Evolutionary conservation across 306 rosid species (phyloP), one percentile per base, ranked within the genome.

Genomic region (Prunus armeniaca): DNA sequence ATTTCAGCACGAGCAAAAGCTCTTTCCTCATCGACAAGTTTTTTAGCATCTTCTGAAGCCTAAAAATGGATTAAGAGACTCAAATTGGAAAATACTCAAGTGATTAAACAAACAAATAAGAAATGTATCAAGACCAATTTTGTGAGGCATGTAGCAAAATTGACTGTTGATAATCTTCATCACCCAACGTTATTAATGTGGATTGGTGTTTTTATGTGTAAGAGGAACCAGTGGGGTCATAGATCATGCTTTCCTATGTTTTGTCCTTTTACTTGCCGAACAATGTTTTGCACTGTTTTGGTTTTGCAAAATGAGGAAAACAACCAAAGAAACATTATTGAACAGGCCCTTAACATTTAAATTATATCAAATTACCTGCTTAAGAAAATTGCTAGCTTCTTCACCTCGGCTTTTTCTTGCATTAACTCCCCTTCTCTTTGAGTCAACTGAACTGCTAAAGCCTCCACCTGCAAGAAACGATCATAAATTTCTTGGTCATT

Each of bases 1-100:
- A 93, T 93, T 89, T 93, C 98, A 73, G 87, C 85, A 57, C 97
- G 97, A 78, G 98, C 96, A 91, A 89, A 91, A 80, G 98, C 98
- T 80, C 98, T 84, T 84, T 93, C 98, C 84, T 87, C 91, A 66
- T 93, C 93, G 15, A 91, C 98, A 71, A 93, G 92, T 77, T 84
- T 88, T 75, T 88, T 91, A 74, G 98, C 98, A 80, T 93, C 98
- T 81, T 88, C 93, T 51, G 98, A 93, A 80, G 98, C 97, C 98
- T 93, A 63, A 81, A 85, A 79, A 79, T 68, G 66, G 75, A 68
- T 65, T 61, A 43, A 74, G 79, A 77, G 69, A 77, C 49, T 84
- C 67, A 82, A 49, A 61, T 50, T 24, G n/a, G 20, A 50, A 17
- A 54, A 17, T 67, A 22, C 18, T 22, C 6, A 45, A 15, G 43